Evolutionary conservation across 1,139 yeast species (phyloP).

Genomic region (Scheffersomyces segobiensis): DNA sequence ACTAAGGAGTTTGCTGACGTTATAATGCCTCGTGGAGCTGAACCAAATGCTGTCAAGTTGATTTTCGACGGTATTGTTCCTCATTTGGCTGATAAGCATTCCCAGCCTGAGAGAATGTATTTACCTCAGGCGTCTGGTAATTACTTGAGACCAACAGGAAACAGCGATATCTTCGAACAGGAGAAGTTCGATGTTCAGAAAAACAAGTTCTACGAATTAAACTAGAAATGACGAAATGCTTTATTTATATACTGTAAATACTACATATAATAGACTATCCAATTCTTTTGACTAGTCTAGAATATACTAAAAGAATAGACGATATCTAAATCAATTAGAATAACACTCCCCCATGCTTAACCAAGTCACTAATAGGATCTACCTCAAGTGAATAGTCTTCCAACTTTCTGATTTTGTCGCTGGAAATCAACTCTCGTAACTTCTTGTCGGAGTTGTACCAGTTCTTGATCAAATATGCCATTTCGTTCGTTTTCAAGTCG

Average conservation of each 20-base stretch:
- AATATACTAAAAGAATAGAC: background rate
- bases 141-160: conserved; percentile 24
- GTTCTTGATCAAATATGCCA: conserved; percentile 58
- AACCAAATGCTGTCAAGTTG: conserved; percentile 59
- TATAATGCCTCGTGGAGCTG: conserved; percentile 75
- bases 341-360: conserved; percentile 21
- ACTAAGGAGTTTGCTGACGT: conserved; percentile 83
- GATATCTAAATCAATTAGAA: conserved; percentile 2
- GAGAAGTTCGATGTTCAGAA: conserved; percentile 50
- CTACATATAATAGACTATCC: background rate
- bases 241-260: background rate
- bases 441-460: conserved; percentile 70
- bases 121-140: conserved; percentile 12
- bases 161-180: conserved; percentile 28
- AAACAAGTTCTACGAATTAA: conserved; percentile 52
- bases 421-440: conserved; percentile 53
- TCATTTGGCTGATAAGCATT: conserved; percentile 33
- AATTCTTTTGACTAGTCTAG: background rate
- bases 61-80: conserved; percentile 72
- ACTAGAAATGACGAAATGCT: conserved; percentile 13
- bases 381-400: conserved; percentile 39
- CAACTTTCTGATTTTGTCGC: conserved; percentile 36
- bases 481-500: conserved; percentile 45
- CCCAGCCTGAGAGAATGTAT: conserved; percentile 14
- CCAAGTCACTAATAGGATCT: conserved; percentile 49